Conservation (phyloP, 129 eudicot species). For the Apium graveolens region DNA sequence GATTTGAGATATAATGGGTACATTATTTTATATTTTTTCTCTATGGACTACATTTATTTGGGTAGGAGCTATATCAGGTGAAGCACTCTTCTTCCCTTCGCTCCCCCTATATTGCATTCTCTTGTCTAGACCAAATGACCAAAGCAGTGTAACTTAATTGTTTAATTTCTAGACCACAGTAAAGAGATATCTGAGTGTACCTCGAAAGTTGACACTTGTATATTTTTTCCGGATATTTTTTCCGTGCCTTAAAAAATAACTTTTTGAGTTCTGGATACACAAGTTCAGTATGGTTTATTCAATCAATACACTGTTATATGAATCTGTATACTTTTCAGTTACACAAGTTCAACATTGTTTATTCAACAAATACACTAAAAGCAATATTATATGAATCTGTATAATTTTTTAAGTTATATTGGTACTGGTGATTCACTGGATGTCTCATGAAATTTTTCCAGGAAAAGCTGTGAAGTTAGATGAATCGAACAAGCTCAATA, state of each 20-base stretch:
- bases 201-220: neutral
- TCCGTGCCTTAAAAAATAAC: neutral
- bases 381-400: neutral
- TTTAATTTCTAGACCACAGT: neutral
- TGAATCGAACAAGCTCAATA: slow-evolving; percentile 28
- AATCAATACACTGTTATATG: neutral
- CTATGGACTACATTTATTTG: neutral
- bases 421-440: slow-evolving; percentile 34
- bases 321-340: neutral
- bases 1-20: neutral
- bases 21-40: neutral
- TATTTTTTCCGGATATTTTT: no score
- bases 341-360: neutral
- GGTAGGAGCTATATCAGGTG: neutral
- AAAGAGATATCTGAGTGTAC: neutral
- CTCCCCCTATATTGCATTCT: neutral
- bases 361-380: neutral
- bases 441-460: slow-evolving; percentile 21
- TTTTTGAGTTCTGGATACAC: no score
- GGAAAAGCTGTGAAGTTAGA: slow-evolving; percentile 16
- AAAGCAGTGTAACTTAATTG: neutral
- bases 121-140: neutral
- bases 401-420: neutral
- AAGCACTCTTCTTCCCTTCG: neutral
- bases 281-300: neutral